Conservation (phyloP, 805 yeast species). For the Saturnispora gosingensis region DNA sequence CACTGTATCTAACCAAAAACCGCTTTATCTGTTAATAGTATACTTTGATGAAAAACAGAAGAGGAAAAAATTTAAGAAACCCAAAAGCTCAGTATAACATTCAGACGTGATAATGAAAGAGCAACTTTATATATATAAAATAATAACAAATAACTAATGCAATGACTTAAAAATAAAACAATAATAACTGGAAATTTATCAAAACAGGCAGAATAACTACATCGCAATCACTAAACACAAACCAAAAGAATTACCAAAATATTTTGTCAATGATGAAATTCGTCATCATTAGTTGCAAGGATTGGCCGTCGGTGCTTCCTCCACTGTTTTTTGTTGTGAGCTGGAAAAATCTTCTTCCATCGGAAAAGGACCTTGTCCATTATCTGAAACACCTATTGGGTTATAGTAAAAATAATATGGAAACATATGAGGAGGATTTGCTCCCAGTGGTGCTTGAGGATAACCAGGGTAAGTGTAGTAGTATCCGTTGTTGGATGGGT, state of each 20-base stretch:
- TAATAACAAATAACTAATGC: background rate
- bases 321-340: background rate
- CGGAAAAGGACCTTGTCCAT: background rate
- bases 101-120: background rate
- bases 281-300: background rate
- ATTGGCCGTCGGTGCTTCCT: background rate
- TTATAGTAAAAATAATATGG: constrained; percentile 27
- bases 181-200: too few species aligned
- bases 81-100: background rate
- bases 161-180: background rate
- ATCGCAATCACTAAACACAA: too few species aligned
- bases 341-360: background rate
- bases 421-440: constrained; percentile 18
- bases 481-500: constrained; percentile 18
- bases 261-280: background rate
- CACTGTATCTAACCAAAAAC: background rate
- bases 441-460: constrained; percentile 12
- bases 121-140: background rate
- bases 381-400: constrained; percentile 12
- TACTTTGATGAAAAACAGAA: background rate
- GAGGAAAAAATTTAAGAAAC: background rate
- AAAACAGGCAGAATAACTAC: too few species aligned
- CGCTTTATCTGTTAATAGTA: background rate
- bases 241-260: background rate
- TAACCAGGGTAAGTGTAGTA: constrained; percentile 24